Base-by-base conservation (phyloP, 805 yeast genomes). In the Metschnikowia kunwiensis region DNA sequence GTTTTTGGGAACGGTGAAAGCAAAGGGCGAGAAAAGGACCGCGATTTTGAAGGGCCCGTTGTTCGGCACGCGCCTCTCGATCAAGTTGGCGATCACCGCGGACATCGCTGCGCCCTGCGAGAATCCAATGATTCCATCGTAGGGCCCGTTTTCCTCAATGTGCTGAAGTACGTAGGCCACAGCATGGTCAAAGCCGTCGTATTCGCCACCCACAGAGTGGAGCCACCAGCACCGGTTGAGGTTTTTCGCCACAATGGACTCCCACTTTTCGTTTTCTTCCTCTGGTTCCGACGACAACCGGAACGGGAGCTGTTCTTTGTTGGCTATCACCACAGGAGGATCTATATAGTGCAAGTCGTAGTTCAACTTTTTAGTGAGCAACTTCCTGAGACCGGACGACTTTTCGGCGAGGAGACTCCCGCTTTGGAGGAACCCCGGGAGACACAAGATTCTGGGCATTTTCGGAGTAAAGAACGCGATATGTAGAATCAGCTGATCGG, bases 41-140 rank as follows among this genome's bases (percentile, higher is more conserved):
- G 65, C 52, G 21, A 64, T 42, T 24, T 52, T 44, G 36, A 65
- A 54, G 16, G 46, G 47, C 4, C 55, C 57, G 29, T 58, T 58
- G 2, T 24, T 27, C 1, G 65, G 63, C 3, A 54, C 24, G 20
- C 49, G 40, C 29, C 40, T 37, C 5, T 43, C 41, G 10, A 64
- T 47, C 8, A 39, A 36, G 32, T 55, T 61, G 33, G 58, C 51
- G 6, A 61, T 33, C 5, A 60, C 48, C 3, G 62, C 51, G 3
- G 68, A 46, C 63, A 67, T 56, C 7, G 65, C 63, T 2, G 70
- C 70, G 20, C 73, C 73, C 43, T 68, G 73, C 17, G 68, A 61
- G 36, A 66, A 68, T 3, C 72, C 73, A 23, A 68, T 47, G 15
- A 68, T 51, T 0, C 72, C 72, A 31, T 63, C 63, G 44, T 60